Conservation (phyloP, 2,329 filamentous ascomycete genomes). For the Botrytis fabae region DNA sequence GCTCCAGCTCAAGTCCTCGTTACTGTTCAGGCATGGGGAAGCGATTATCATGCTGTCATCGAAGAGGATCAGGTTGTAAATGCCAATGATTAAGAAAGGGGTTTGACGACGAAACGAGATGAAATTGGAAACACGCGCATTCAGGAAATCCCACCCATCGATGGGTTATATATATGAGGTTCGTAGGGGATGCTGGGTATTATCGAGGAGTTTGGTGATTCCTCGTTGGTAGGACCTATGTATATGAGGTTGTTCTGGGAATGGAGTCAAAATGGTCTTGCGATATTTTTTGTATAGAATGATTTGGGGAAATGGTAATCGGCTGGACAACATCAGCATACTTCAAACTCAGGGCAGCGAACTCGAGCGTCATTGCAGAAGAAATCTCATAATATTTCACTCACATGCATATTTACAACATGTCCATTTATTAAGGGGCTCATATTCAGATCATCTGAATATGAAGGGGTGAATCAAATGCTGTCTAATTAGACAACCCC, state of each 20-base stretch:
- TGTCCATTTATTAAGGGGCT: no score
- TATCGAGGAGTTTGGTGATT: no score
- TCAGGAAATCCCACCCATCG: neutral
- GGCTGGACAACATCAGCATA: neutral
- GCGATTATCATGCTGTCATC: constrained; percentile 62
- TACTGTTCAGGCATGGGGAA: constrained; percentile 62
- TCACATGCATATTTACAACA: neutral
- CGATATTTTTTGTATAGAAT: neutral
- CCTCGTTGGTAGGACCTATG: neutral
- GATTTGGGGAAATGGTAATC: constrained; percentile 1
- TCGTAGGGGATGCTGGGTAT: neutral
- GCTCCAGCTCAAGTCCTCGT: constrained; percentile 69
- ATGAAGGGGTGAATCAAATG: neutral
- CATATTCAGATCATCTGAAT: neutral
- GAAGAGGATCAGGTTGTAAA: constrained; percentile 73
- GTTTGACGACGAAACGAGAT: constrained; percentile 4
- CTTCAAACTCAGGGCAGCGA: neutral
- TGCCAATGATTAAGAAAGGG: constrained; percentile 11
- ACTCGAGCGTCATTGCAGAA: neutral
- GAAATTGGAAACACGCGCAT: constrained; percentile 3
- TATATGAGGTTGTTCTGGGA: neutral
- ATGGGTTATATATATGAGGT: neutral
- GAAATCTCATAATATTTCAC: neutral
- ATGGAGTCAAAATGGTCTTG: neutral
- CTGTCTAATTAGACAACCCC: neutral